These are phyloP conservation scores for Dactylellina sp. DNA, from an alignment of 2,329 filamentous ascomycete genomes.

Conservation along the genomic window DNA sequence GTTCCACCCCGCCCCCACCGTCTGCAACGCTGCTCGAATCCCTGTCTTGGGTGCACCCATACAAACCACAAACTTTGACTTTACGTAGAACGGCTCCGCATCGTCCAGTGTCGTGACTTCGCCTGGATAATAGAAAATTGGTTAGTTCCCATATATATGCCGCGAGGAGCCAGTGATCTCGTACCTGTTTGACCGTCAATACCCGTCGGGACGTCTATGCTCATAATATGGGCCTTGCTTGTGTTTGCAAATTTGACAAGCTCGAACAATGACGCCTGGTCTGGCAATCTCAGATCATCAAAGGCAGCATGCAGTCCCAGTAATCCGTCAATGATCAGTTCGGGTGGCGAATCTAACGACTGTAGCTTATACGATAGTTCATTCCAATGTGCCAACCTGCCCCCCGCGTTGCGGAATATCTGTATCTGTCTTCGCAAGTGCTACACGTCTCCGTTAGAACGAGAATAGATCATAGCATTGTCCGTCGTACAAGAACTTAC, in stretches of 20 bases:
- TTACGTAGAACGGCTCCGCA: constrained; percentile 81
- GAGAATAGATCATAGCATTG: not conserved
- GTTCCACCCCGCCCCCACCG: constrained; percentile 70
- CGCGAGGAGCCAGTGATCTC: no score
- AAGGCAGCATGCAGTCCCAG: constrained; percentile 88
- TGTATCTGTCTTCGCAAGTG: constrained; percentile 83
- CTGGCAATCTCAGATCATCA: constrained; percentile 83
- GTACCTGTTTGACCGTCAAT: constrained; percentile 82
- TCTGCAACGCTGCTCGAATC: constrained; percentile 77
- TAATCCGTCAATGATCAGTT: constrained; percentile 88
- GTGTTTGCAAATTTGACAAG: constrained; percentile 95
- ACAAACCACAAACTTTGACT: constrained; percentile 83
- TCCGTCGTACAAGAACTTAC: constrained; percentile 15
- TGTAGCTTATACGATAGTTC: constrained; percentile 70
- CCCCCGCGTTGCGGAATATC: constrained; percentile 85
- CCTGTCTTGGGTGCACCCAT: constrained; percentile 89
- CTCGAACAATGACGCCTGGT: constrained; percentile 86
- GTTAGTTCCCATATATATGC: no score
- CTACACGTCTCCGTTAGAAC: constrained; percentile 26
- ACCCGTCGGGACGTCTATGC: constrained; percentile 91
- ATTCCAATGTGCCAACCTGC: constrained; percentile 74
- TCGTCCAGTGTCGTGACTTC: constrained; percentile 71
- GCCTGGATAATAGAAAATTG: constrained; percentile 62
- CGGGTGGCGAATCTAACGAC: constrained; percentile 73
- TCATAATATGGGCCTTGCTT: constrained; percentile 82